Conservation (phyloP, 306 rosid species). For the Cicer pinnatifidum region DNA sequence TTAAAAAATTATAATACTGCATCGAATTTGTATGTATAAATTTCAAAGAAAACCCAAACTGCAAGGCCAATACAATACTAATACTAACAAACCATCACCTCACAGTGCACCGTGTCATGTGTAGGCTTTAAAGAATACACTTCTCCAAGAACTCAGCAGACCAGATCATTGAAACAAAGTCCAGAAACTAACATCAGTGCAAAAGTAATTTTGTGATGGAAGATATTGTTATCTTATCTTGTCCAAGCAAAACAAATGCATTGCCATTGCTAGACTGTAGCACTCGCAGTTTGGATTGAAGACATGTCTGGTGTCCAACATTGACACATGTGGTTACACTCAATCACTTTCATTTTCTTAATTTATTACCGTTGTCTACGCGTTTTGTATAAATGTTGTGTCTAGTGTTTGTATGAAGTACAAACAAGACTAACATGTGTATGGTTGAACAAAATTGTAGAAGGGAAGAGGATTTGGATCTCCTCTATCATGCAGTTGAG, state of each 20-base stretch:
- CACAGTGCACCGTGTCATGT: neutral
- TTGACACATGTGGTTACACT: too few species aligned
- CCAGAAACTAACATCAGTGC: neutral
- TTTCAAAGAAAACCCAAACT: constrained; percentile 26
- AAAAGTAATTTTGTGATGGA: neutral
- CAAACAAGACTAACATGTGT: constrained; percentile 10
- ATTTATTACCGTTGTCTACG: too few species aligned
- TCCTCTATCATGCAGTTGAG: neutral
- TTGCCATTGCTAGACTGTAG: neutral
- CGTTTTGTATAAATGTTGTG: too few species aligned
- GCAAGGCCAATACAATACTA: neutral
- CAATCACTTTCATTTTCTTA: too few species aligned
- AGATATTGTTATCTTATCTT: neutral
- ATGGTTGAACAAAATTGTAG: neutral
- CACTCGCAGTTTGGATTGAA: too few species aligned
- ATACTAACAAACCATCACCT: constrained; percentile 3
- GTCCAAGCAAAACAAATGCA: constrained; percentile 9
- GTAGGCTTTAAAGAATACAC: neutral
- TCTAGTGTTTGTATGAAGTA: too few species aligned
- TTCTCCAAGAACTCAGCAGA: neutral
- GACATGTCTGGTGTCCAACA: too few species aligned
- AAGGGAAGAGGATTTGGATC: neutral
- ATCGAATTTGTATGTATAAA: neutral
- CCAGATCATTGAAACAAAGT: constrained; percentile 22
- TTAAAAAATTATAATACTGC: neutral